phyloP scores from a whole-genome alignment of 495 filamentous ascomycete species.

The Oleoguttula mirabilis region DNA sequence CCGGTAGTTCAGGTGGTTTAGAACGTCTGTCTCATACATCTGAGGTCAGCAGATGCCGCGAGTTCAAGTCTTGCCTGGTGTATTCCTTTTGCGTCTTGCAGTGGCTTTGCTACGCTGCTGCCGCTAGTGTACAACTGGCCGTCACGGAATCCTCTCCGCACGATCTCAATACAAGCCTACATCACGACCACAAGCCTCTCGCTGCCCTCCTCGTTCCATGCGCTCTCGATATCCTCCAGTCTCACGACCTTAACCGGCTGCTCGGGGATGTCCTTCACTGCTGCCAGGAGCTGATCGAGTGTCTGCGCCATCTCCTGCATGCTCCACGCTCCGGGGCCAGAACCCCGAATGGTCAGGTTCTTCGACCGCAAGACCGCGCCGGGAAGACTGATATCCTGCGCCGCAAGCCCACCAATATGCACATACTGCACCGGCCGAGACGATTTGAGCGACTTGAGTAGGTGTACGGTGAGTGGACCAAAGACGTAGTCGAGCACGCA shows the following conservation, averaged over 20 bases:
- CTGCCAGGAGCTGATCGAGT: conserved; percentile 19
- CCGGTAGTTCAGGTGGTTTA: too few relatives aligned
- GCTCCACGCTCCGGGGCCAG: conserved; percentile 23
- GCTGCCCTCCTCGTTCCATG: conserved; percentile 15
- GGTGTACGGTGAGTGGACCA: conserved; percentile 13
- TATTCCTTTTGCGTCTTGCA: too few relatives aligned
- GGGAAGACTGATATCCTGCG: conserved; percentile 13
- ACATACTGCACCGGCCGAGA: conserved; percentile 19
- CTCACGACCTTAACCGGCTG: conserved; percentile 13
- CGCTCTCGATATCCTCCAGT: conserved; percentile 23
- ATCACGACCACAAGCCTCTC: conserved; percentile 1
- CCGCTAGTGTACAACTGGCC: too few relatives aligned
- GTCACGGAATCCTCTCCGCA: too few relatives aligned
- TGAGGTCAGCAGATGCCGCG: too few relatives aligned
- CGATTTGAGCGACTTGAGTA: conserved; percentile 15
- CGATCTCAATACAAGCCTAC: too few relatives aligned
- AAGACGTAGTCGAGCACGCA: conserved; percentile 27
- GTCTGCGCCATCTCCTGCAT: conserved; percentile 17
- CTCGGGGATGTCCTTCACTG: conserved; percentile 17
- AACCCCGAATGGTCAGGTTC: conserved; percentile 22
- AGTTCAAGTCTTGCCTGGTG: too few relatives aligned
- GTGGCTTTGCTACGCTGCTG: too few relatives aligned
- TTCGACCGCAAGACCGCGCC: conserved; percentile 18
- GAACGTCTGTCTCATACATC: too few relatives aligned
- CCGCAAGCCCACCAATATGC: conserved; percentile 20